Evolutionary conservation across 2,329 filamentous ascomycete species (phyloP), one percentile per base, ranked within the genome.

Genomic region (Penicillium sp.): DNA sequence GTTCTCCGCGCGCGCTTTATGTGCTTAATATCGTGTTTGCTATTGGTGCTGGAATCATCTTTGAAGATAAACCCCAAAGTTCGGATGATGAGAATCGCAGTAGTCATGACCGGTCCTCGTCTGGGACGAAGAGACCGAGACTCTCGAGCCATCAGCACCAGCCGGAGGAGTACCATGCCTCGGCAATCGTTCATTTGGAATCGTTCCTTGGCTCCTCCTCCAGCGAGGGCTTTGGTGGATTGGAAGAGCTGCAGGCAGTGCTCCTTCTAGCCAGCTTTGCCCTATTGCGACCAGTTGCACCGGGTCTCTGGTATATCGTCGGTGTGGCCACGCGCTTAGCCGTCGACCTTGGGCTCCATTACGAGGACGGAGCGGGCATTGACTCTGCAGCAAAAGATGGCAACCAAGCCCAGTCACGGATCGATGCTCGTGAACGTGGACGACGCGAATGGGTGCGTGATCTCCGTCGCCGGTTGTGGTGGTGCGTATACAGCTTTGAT

Each of bases 21-120:
- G 86, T 95, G 78, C 81, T 97, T 62, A 97, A 97, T 75, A 97
- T 97, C 76, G 93, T 97, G 25, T 97, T 96, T 77, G 93, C 93
- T 15, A 97, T 97, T 67, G 94, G 94, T 7, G 89, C 90, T 19
- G 93, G 92, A 19, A 96, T 97, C 67, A 96, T 97, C 63, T 86
- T 96, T 65, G 90, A 79, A 52, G 74, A 77, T 40, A 77, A 73
- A 31, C 60, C 70, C 6, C 67, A 67, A 29, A 65, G 67, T 23
- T 67, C 68, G 8, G 68, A 71, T 40, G 61, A 67, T 23, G 61
- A 68, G 65, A 57, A 50, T 48, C 37, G 60, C 42, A 61, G 66
- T 19, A 61, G 54, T 37, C 66, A 62, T 56, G 68, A 64, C 23
- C 61, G 61, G 48, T 67, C 71, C 12, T 64, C 65, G 33, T 71